Evolutionary conservation across 2,329 filamentous ascomycete species (phyloP).

Genomic region (Pyrenochaeta sp.): DNA sequence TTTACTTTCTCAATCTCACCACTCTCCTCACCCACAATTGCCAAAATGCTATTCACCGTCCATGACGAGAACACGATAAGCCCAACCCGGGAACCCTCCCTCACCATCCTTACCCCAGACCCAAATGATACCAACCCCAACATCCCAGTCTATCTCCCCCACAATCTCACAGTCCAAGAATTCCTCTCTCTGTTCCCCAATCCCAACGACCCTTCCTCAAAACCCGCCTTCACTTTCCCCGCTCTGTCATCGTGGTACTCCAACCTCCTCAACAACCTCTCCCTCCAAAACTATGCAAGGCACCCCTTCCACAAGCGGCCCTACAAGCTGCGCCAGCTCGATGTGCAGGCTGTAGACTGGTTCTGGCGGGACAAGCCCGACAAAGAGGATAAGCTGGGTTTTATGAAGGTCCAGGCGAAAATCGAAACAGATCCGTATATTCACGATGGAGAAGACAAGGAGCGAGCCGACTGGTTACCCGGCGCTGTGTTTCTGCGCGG

Average conservation of each 20-base stretch:
- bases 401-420: constrained; percentile 63
- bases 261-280: constrained; percentile 58
- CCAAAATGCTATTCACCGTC: constrained; percentile 3
- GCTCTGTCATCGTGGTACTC: constrained; percentile 64
- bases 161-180: constrained; percentile 51
- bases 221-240: constrained; percentile 51
- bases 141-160: constrained; percentile 53
- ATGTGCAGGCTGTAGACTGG: constrained; percentile 63
- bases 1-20: neutral
- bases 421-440: constrained; percentile 59
- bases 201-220: neutral
- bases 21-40: too few species aligned
- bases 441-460: constrained; percentile 15
- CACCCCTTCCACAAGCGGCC: constrained; percentile 62
- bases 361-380: constrained; percentile 50
- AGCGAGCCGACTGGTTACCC: constrained; percentile 55
- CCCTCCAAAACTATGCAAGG: constrained; percentile 52
- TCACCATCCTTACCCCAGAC: too few species aligned
- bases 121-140: constrained; percentile 37
- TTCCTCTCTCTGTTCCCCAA: constrained; percentile 14
- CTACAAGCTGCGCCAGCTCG: constrained; percentile 60
- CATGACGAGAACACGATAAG: neutral
- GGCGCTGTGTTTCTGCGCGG: constrained; percentile 66
- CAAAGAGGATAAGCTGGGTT: constrained; percentile 55
- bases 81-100: neutral